Conservation (phyloP, 805 yeast species). For the Lipomyces lipofer region DNA sequence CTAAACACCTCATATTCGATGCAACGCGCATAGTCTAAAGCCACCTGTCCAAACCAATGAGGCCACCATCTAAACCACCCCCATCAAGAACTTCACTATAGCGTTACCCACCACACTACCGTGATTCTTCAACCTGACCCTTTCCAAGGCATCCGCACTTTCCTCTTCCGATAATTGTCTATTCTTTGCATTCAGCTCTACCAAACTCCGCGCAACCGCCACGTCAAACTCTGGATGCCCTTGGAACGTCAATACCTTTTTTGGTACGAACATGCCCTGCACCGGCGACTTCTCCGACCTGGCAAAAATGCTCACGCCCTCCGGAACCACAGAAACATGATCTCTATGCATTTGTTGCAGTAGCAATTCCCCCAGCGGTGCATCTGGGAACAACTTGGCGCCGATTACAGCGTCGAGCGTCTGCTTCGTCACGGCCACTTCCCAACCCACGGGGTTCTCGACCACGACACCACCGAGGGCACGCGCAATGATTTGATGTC, state of each 20-base stretch:
- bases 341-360: conserved; percentile 64
- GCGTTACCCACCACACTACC: conserved; percentile 45
- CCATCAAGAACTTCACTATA: conserved; percentile 41
- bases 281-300: conserved; percentile 54
- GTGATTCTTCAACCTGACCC: conserved; percentile 44
- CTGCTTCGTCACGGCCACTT: conserved; percentile 60
- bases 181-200: conserved; percentile 27
- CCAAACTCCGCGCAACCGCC: conserved; percentile 38
- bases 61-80: conserved; percentile 1
- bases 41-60: too few relatives aligned
- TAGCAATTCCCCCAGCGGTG: conserved; percentile 37
- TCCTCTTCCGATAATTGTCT: conserved; percentile 12
- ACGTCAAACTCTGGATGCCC: conserved; percentile 83
- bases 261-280: conserved; percentile 65
- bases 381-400: conserved; percentile 39
- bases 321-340: conserved; percentile 45
- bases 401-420: conserved; percentile 45
- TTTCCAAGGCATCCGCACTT: conserved; percentile 32
- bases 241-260: conserved; percentile 66
- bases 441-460: conserved; percentile 69
- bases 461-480: conserved; percentile 63
- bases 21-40: too few relatives aligned
- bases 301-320: conserved; percentile 50
- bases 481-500: conserved; percentile 76
- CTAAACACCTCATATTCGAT: too few relatives aligned